phyloP scores from a whole-genome alignment of 1,284 basidiomycete genomes.

The Gomphus bonarii region DNA sequence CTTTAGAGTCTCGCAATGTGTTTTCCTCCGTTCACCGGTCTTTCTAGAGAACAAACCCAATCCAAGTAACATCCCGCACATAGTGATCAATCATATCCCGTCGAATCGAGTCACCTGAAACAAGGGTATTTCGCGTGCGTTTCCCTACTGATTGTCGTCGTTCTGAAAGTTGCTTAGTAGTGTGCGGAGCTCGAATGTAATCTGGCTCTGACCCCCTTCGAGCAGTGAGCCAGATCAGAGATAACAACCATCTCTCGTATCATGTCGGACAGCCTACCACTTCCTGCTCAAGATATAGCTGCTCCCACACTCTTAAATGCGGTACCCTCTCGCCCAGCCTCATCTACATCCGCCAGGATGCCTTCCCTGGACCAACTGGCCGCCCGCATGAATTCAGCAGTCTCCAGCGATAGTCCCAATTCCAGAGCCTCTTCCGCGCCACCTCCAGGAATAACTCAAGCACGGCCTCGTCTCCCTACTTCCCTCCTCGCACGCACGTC shows the following conservation, averaged over 20 bases:
- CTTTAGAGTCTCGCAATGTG: too few relatives aligned
- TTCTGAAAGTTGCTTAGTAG: too few relatives aligned
- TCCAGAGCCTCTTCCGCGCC: constrained; percentile 18
- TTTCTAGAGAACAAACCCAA: too few relatives aligned
- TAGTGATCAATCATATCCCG: too few relatives aligned
- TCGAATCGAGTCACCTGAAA: too few relatives aligned
- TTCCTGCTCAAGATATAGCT: neutral
- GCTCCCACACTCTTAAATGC: neutral
- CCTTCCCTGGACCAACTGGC: constrained; percentile 68
- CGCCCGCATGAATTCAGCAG: constrained; percentile 41
- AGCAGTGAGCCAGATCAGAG: neutral
- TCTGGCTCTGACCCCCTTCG: neutral
- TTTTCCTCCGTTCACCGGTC: too few relatives aligned
- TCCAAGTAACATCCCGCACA: too few relatives aligned
- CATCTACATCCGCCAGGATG: neutral
- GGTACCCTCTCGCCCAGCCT: neutral
- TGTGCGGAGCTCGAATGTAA: too few relatives aligned
- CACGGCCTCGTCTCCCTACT: constrained; percentile 64
- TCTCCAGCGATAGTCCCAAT: constrained; percentile 26
- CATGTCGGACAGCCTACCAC: neutral
- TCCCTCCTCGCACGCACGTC: constrained; percentile 32
- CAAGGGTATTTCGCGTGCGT: neutral
- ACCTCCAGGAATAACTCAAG: constrained; percentile 25
- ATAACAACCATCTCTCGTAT: neutral
- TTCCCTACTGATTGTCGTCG: too few relatives aligned